Evolutionary conservation across 2,329 filamentous ascomycete genomes (phyloP).

Genomic region (Macrophomina pseudophaseolina): DNA sequence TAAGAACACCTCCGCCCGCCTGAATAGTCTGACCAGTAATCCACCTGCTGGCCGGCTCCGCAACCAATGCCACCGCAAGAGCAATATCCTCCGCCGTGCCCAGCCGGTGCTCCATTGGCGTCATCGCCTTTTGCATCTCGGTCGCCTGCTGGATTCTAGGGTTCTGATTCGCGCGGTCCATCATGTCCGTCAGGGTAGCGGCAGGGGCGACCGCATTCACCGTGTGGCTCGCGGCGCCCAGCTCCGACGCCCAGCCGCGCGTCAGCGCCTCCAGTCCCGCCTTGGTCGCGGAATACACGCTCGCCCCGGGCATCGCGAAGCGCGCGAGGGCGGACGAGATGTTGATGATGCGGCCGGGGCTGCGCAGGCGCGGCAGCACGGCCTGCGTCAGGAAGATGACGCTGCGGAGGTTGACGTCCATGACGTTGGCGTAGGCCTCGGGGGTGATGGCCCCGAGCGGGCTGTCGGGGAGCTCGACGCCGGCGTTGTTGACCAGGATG

Average conservation of each 20-base stretch:
- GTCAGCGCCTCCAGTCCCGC: constrained; percentile 48
- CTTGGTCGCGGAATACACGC: constrained; percentile 93
- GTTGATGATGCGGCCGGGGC: constrained; percentile 92
- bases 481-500: constrained; percentile 96
- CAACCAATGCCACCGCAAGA: not conserved
- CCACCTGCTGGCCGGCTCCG: constrained; percentile 13
- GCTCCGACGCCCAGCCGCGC: not conserved
- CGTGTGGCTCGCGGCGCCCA: not conserved
- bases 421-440: constrained; percentile 84
- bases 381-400: constrained; percentile 97
- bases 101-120: too few relatives aligned
- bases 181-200: constrained; percentile 8
- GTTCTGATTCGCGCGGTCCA: not conserved
- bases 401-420: constrained; percentile 90
- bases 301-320: constrained; percentile 77
- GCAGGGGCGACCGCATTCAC: constrained; percentile 13
- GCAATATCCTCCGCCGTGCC: constrained; percentile 4
- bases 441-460: constrained; percentile 78
- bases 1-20: constrained; percentile 1
- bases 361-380: constrained; percentile 78
- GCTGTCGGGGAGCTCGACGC: constrained; percentile 81
- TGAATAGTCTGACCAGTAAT: constrained; percentile 8
- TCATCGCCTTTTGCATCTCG: not conserved
- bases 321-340: constrained; percentile 87
- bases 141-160: not conserved